Evolutionary conservation across 116 monocot genomes (phyloP), one percentile per base, ranked within the genome.

Genomic region (Trichopus zeylanicus): DNA sequence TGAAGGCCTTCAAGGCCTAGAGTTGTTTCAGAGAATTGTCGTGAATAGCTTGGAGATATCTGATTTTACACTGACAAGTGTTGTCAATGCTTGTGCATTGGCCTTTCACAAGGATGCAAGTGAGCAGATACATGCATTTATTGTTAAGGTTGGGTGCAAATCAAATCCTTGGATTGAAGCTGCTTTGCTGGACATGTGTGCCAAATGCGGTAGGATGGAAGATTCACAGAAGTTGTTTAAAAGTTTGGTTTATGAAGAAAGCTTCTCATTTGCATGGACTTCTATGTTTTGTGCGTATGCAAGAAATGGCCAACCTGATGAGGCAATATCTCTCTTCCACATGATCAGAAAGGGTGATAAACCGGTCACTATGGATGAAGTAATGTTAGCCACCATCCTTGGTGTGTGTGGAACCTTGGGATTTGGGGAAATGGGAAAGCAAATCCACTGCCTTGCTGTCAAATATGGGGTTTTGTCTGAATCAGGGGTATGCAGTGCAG

Each of bases 51-150:
- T 73, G 47, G 82, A 81, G 64, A 68, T 98, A 8, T 82, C 87
- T 13, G 77, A 85, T 69, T 80, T 72, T 49, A 78, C 85, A 20
- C 4, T 98, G 7, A 68, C 75, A 0, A 75, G 72, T 58, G 79
- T 66, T 26, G 29, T 78, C 1, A 79, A 69, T 59, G 87, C 88
- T 25, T 84, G 81, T 68, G 77, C 73, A 1, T 54, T 82, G 59
- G 28, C 35, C 0, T 42, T 60, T 9, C 79, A 90, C 34, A 51
- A 11, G 51, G 66, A 69, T 59, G 71, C 18, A 23, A 80, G 85
- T 39, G 65, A 75, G 77, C 91, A 88, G 70, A 65, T 98, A 65
- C 98, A 98, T 55, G 81, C 68, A 16, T 85, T 98, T 57, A 63
- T 80, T 57, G 42, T 72, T 6, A 98, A 98, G 66, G 56, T 70